Conservation (phyloP, 495 filamentous ascomycete species). For the Cercophora sp. region DNA sequence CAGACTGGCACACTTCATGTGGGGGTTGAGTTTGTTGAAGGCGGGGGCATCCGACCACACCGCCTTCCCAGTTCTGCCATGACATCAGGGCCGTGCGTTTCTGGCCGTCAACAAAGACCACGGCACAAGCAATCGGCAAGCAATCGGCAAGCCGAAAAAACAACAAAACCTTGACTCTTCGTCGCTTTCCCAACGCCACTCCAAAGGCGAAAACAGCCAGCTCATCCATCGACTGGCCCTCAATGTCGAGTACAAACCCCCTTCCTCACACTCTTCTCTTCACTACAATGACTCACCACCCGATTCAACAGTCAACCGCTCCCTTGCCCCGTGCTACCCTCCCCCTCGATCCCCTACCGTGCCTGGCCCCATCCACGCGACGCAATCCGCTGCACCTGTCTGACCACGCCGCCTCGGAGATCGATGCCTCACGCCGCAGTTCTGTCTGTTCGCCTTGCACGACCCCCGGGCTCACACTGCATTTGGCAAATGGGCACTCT, state of each 20-base stretch:
- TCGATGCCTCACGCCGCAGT: slow-evolving; percentile 5
- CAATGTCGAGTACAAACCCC: slow-evolving; percentile 3
- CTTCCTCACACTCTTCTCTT: slow-evolving; percentile 3
- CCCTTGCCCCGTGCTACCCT: slow-evolving; percentile 4
- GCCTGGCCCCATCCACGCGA: slow-evolving; percentile 5
- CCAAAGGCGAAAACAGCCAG: slow-evolving; percentile 6
- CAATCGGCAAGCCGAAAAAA: slow-evolving; percentile 7
- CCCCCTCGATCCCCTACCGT: slow-evolving; percentile 3
- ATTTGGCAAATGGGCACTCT: slow-evolving; percentile 1
- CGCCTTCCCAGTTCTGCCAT: slow-evolving; percentile 5
- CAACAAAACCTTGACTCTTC: slow-evolving; percentile 5
- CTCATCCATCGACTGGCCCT: slow-evolving; percentile 2
- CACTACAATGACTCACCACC: slow-evolving; percentile 4
- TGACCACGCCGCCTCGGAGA: slow-evolving; percentile 6
- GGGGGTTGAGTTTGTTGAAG: too few species aligned
- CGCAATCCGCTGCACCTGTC: slow-evolving; percentile 6
- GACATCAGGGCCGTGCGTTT: slow-evolving; percentile 4
- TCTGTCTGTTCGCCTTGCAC: slow-evolving; percentile 3
- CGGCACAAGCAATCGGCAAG: slow-evolving; percentile 9
- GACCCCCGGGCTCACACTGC: not conserved
- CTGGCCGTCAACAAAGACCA: not conserved
- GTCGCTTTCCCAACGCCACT: slow-evolving; percentile 5
- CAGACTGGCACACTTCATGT: too few species aligned
- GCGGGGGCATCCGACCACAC: not conserved
- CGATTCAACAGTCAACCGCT: slow-evolving; percentile 7